These are phyloP conservation scores for Kuraishia ogatae DNA, from an alignment of 805 yeast species.

Conservation along the genomic window DNA sequence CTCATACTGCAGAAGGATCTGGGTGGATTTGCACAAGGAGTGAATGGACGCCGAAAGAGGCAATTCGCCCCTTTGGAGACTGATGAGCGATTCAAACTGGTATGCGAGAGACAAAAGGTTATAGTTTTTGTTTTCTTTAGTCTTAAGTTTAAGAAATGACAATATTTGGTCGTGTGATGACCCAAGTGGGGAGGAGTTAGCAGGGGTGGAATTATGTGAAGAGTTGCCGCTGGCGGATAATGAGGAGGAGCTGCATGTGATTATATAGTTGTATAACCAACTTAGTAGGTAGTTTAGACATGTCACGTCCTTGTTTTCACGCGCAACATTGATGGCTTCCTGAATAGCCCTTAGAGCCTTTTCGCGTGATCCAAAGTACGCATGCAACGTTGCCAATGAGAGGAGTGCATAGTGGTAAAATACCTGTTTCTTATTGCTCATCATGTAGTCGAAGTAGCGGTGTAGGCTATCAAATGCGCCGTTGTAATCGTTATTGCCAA, in stretches of 20 bases:
- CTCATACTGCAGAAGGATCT: background rate
- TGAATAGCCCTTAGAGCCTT: conserved; percentile 74
- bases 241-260: conserved; percentile 19
- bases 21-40: background rate
- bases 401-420: conserved; percentile 73
- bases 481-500: conserved; percentile 53
- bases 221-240: too few relatives aligned
- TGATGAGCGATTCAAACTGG: conserved; percentile 51
- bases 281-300: conserved; percentile 67
- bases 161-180: conserved; percentile 57
- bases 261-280: conserved; percentile 67
- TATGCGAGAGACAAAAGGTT: conserved; percentile 52
- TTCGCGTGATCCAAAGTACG: conserved; percentile 53
- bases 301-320: conserved; percentile 71
- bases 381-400: conserved; percentile 63
- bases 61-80: background rate
- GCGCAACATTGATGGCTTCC: conserved; percentile 81
- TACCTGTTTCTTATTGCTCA: conserved; percentile 52
- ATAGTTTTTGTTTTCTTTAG: conserved; percentile 37
- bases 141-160: conserved; percentile 47
- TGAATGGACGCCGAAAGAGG: background rate
- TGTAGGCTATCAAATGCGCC: conserved; percentile 50
- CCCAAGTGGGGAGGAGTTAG: too few relatives aligned
- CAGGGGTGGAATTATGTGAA: too few relatives aligned
- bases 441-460: conserved; percentile 65